Evolutionary conservation across 2,329 filamentous ascomycete genomes (phyloP), one percentile per base, ranked within the genome.

Genomic region (Xylaria sp.): DNA sequence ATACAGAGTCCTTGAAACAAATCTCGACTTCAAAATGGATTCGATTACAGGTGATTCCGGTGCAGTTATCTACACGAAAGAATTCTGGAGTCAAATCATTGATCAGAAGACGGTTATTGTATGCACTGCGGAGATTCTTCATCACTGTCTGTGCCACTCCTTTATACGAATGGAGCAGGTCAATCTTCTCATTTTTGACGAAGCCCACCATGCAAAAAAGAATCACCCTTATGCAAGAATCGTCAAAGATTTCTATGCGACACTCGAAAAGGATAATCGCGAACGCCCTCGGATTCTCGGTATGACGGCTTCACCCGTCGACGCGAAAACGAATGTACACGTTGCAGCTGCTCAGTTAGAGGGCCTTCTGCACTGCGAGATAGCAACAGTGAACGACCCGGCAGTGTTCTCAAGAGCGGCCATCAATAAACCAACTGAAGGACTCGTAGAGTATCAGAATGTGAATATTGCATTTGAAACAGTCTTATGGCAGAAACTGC

Each of bases 241-340:
- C 68, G 93, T 99, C 81, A 94, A 92, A 75, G 92, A 97, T 68
- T 94, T 93, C 74, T 98, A 98, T 76, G 75, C 71, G 37, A 72
- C 89, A 1, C 80, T 85, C 2, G 82, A 85, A 37, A 74, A 78
- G 1, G 81, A 84, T 0, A 71, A 78, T 0, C 74, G 77, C 0
- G 82, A 81, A 57, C 86, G 89, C 4, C 96, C 96, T 3, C 91
- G 90, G 46, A 90, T 99, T 23, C 92, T 99, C 73, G 95, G 95
- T 32, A 98, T 98, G 95, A 99, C 96, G 1, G 96, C 96, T 8
- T 98, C 96, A 0, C 96, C 96, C 0, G 91, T 98, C 2, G 94
- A 98, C 81, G 90, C 93, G 0, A 92, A 93, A 76, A 87, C 88
- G 0, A 90, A 97, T 72, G 86, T 97, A 34, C 84, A 85, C 18